phyloP scores from a whole-genome alignment of 2,329 filamentous ascomycete species.

The Chaetomium sp. region DNA sequence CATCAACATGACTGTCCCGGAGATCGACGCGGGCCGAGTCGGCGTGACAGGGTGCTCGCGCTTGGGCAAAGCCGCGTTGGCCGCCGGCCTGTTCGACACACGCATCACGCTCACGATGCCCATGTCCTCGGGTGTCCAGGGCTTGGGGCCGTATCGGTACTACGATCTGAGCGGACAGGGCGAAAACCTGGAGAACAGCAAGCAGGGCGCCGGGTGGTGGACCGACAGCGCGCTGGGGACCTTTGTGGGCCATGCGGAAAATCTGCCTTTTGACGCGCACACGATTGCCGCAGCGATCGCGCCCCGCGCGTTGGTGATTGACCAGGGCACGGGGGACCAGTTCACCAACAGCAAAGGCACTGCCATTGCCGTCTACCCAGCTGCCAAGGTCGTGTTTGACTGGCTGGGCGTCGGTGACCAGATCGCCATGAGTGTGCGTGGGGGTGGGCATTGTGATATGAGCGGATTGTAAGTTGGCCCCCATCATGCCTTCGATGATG shows the following conservation, averaged over 20 bases:
- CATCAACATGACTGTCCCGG: conserved; percentile 40
- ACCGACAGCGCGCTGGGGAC: conserved; percentile 48
- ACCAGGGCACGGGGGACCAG: conserved; percentile 46
- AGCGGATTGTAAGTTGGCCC: conserved; percentile 37
- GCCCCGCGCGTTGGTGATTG: conserved; percentile 49
- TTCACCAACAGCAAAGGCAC: conserved; percentile 45
- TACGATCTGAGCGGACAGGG: conserved; percentile 39
- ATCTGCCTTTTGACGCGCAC: conserved; percentile 52
- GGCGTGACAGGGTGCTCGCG: conserved; percentile 50
- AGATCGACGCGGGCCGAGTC: conserved; percentile 36
- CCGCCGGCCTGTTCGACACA: conserved; percentile 44
- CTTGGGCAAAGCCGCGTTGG: conserved; percentile 47
- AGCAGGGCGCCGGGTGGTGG: conserved; percentile 50
- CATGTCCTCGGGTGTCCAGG: conserved; percentile 50
- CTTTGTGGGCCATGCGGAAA: conserved; percentile 46
- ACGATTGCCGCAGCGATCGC: conserved; percentile 51
- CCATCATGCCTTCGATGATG: background rate
- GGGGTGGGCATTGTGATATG: conserved; percentile 43
- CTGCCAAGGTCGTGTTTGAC: conserved; percentile 47
- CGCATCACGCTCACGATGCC: conserved; percentile 50
- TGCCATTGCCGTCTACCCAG: conserved; percentile 44
- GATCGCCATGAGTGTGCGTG: conserved; percentile 41
- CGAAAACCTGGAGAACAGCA: conserved; percentile 43
- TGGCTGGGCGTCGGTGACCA: conserved; percentile 45
- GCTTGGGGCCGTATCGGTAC: conserved; percentile 47